phyloP scores from a whole-genome alignment of 1,139 yeast genomes.

The Lodderomyces theae region DNA sequence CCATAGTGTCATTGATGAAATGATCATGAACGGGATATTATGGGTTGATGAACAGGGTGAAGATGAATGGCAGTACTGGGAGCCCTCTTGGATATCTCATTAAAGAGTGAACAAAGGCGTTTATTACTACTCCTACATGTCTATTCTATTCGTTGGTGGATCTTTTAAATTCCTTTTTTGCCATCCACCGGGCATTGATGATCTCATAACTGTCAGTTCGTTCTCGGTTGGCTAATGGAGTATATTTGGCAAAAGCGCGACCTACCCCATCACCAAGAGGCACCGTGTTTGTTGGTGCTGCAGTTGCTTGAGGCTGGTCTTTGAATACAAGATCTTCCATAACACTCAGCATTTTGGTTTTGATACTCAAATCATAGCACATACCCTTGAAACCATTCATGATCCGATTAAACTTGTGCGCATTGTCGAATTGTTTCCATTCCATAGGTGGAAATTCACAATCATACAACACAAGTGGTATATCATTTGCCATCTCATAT shows the following conservation, averaged over 20 bases:
- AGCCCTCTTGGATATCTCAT: conserved; percentile 41
- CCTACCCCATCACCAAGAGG: conserved; percentile 77
- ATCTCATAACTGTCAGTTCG: conserved; percentile 60
- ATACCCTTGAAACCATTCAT: conserved; percentile 30
- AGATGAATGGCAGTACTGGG: conserved; percentile 62
- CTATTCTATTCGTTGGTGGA: not conserved
- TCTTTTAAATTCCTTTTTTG: conserved; percentile 30
- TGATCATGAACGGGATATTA: conserved; percentile 75
- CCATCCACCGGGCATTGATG: conserved; percentile 62
- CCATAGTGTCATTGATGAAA: conserved; percentile 64
- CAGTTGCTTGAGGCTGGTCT: conserved; percentile 13
- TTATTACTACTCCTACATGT: too few species aligned
- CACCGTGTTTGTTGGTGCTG: conserved; percentile 18
- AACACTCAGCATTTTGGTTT: conserved; percentile 32
- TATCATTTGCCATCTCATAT: conserved; percentile 87
- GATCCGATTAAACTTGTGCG: conserved; percentile 19
- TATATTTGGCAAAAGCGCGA: conserved; percentile 52
- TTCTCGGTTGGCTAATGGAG: conserved; percentile 57
- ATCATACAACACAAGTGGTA: conserved; percentile 86
- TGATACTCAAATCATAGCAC: conserved; percentile 35
- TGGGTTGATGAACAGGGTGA: conserved; percentile 72
- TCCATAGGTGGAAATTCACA: conserved; percentile 73
- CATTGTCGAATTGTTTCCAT: conserved; percentile 47
- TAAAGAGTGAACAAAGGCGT: too few species aligned
- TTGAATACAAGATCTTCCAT: conserved; percentile 19